phyloP scores from a whole-genome alignment of 2,329 filamentous ascomycete species.

The Alternaria sp. region DNA sequence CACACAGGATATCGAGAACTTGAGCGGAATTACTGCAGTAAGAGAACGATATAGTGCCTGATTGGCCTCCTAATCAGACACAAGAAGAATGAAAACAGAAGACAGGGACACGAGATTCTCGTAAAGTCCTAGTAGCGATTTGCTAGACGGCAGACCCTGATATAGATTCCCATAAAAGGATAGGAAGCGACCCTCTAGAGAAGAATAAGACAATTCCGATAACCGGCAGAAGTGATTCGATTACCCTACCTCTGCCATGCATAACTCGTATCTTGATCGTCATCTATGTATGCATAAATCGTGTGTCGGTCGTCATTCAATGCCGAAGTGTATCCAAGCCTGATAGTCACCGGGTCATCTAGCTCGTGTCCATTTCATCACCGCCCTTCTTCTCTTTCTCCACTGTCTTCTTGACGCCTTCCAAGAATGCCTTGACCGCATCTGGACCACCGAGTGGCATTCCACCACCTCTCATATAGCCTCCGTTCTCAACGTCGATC shows the following conservation, averaged over 20 bases:
- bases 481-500: constrained; percentile 84
- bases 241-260: neutral
- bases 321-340: neutral
- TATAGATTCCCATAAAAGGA: neutral
- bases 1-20: constrained; percentile 22
- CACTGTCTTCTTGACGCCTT: constrained; percentile 84
- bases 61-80: neutral
- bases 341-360: neutral
- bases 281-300: constrained; percentile 15
- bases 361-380: constrained; percentile 48
- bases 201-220: neutral
- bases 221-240: neutral
- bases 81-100: neutral
- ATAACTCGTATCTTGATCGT: constrained; percentile 5
- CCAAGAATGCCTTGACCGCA: constrained; percentile 89
- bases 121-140: neutral
- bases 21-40: constrained; percentile 30
- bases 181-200: neutral
- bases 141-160: neutral
- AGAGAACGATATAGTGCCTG: constrained; percentile 23
- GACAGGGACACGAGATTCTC: neutral
- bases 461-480: constrained; percentile 77
- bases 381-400: constrained; percentile 56
- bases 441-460: constrained; percentile 89
- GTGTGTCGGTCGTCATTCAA: constrained; percentile 12